Evolutionary conservation across 352 stramenopile genomes (phyloP).

Genomic region (Globisporangium okanoganense): DNA sequence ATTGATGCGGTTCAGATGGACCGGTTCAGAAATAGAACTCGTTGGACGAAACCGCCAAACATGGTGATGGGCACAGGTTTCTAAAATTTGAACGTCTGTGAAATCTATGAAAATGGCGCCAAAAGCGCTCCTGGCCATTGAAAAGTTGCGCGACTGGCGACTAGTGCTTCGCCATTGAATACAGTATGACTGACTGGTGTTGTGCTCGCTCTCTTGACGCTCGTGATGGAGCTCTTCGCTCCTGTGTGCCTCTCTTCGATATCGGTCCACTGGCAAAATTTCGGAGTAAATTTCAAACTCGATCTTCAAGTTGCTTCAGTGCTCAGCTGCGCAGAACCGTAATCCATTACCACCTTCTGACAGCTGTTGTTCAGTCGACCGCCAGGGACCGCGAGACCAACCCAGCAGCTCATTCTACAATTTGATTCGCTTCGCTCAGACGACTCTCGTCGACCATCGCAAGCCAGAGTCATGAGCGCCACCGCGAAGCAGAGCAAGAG

Average conservation of each 20-base stretch:
- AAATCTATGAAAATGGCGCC: too few relatives aligned
- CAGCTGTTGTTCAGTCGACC: not conserved
- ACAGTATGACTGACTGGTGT: too few relatives aligned
- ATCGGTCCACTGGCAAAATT: constrained; percentile 6
- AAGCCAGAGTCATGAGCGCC: constrained; percentile 22
- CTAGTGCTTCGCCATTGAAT: too few relatives aligned
- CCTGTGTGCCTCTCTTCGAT: not conserved
- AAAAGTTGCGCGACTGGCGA: too few relatives aligned
- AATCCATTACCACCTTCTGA: constrained; percentile 3
- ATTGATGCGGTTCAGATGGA: not conserved
- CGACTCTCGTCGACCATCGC: constrained; percentile 3
- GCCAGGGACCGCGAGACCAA: not conserved
- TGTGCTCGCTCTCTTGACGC: too few relatives aligned
- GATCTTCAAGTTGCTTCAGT: constrained; percentile 3
- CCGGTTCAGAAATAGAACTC: not conserved
- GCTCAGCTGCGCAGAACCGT: constrained; percentile 8
- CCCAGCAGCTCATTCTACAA: constrained; percentile 5
- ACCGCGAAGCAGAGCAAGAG: constrained; percentile 11
- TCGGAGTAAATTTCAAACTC: constrained; percentile 11
- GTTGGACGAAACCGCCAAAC: not conserved
- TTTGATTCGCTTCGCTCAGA: not conserved
- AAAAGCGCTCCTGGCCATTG: too few relatives aligned
- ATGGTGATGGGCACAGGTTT: too few relatives aligned
- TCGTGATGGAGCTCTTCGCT: not conserved
- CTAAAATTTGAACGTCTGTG: too few relatives aligned